Base-by-base conservation (phyloP, 257 asterid genomes). In the Cinchona pubescens region DNA sequence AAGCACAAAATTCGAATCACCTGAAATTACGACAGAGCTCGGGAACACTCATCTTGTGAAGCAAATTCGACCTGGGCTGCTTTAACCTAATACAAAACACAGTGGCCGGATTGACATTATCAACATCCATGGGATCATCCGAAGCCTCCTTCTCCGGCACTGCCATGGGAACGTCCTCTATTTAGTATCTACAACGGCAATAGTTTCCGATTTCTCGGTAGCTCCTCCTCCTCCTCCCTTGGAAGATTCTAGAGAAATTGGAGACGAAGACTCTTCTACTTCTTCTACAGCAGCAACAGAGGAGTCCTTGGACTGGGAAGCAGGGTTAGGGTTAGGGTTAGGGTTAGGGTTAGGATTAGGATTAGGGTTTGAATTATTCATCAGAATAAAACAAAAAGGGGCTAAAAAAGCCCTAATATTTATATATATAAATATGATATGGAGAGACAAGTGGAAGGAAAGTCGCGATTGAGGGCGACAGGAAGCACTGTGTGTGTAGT, bases 21-120 rank as follows among this genome's bases (percentile, higher is more conserved):
- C 99, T 94, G 77, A 94, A 94, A 72, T 88, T 92, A 29, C 99
- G 97, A 83, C 99, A 94, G 45, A 94, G 99, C 84, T 94, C 99
- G 0, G 99, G 99, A 77, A 94, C 97, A 72, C 97, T 90, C 99
- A 94, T 94, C 77, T 94, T 94, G 69, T 92, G 90, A 83, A 88
- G 85, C 85, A 92, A 85, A 84, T 85, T 94, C 15, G 94, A 86
- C 83, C 74, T 90, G 0, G 95, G 97, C 82, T 94, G 99, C 85
- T 85, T 89, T 30, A 94, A 90, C 82, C 83, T 89, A 80, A 90
- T 92, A 63, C 92, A 86, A 76, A 94, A 94, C 35, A 94, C 95
- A 59, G 87, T 88, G 1, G 97, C 91, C 14, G 92, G 90, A 72
- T 72, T 83, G 3, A 76, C 86, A 10, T 88, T 48, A 75, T 88